Base-by-base conservation (phyloP, 345 rosid species). In the Toxicodendron radicans region DNA sequence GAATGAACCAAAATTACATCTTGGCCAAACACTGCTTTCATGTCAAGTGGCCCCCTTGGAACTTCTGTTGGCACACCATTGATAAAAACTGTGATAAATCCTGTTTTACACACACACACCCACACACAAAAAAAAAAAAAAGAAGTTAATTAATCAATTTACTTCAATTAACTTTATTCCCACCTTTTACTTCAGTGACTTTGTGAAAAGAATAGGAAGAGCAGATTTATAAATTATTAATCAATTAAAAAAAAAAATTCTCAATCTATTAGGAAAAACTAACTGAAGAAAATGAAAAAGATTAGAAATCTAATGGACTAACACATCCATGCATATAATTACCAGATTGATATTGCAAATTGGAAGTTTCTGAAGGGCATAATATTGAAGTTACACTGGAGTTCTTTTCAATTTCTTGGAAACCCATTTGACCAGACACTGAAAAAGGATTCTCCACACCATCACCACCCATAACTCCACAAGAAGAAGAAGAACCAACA, bases 1-100 rank as follows among this genome's bases (percentile, higher is more conserved):
- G 97, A 86, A 75, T 95, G 90, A 54, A 95, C 85, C 85, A 95
- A 75, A 45, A 86, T 46, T 45, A 85, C 76, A 83, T 89, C 97
- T 80, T 89, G 80, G 45, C 97, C 98, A 78, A 91, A 89, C 85
- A 87, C 83, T 60, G 91, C 78, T 80, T 82, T 95, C 85, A 87
- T 75, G 88, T 93, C 93, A 18, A 95, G 72, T 59, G 90, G 85
- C 49, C 97, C 98, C 57, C 90, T 87, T 56, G 91, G 84, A 58
- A 95, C 84, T 83, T 91, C 96, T 54, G 97, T 91, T 49, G 89
- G 82, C 21, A 91, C 85, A 67, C 99, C 97, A 76, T 95, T 95
- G 70, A 95, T 90, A 76, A 90, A 89, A 35, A 90, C 93, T 73
- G 95, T 88, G 78, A 90, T 83, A 45, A 75, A 78, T 74, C 93